phyloP scores from a whole-genome alignment of 768 basidiomycete genomes.

The Lentinula boryana region DNA sequence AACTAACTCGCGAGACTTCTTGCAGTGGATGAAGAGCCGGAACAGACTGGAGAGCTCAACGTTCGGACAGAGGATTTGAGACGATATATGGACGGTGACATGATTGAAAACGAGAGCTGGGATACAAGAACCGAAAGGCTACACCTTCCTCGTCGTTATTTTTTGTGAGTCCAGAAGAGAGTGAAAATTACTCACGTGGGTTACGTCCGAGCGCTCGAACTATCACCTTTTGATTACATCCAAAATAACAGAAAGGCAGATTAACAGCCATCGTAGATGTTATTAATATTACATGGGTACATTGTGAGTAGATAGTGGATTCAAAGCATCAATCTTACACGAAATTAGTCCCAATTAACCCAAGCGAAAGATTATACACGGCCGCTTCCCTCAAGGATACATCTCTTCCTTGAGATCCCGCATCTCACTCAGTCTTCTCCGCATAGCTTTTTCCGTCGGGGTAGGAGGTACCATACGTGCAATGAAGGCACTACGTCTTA shows the following conservation, averaged over 20 bases:
- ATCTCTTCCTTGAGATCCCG: conserved; percentile 56
- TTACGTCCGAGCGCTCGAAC: too few species aligned
- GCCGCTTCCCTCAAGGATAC: neutral
- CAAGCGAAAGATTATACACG: neutral
- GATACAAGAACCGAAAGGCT: neutral
- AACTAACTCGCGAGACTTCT: neutral
- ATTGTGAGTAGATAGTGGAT: neutral
- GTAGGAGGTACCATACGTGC: conserved; percentile 85
- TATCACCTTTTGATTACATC: too few species aligned
- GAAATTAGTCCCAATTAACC: neutral
- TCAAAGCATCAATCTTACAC: neutral
- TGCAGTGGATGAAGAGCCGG: conserved; percentile 3
- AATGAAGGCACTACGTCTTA: conserved; percentile 61
- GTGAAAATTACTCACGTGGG: neutral
- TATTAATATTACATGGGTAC: neutral
- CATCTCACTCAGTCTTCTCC: conserved; percentile 75
- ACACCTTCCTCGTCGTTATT: neutral
- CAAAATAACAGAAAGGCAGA: too few species aligned
- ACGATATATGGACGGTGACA: neutral
- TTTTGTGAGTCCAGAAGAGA: neutral
- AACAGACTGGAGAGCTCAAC: neutral
- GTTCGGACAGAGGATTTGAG: neutral
- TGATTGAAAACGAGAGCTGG: neutral
- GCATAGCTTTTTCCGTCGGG: conserved; percentile 87
- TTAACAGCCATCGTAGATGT: neutral